A percentile compares a stretch with the other conserved stretches of the same genome.
These are phyloP conservation scores for Ceratocystis harringtonii DNA, from an alignment of 2,329 filamentous ascomycete species.

Conservation along the genomic window DNA sequence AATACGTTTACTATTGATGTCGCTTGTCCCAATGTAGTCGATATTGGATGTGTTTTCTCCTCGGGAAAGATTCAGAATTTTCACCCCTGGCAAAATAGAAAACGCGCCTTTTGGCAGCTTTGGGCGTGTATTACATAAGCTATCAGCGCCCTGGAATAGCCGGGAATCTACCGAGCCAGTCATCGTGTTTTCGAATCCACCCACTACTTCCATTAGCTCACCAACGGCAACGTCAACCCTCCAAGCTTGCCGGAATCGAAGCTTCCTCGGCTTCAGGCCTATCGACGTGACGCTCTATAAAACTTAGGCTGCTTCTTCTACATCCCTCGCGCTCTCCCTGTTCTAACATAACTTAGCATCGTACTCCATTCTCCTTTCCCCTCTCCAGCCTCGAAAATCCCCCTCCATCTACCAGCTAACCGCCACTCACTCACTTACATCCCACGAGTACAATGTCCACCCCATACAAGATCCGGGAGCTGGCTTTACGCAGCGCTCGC, in stretches of 20 bases:
- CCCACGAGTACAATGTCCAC: not conserved
- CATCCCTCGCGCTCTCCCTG: not conserved
- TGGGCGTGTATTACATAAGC: too few relatives aligned
- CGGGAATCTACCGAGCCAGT: too few relatives aligned
- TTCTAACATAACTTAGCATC: not conserved
- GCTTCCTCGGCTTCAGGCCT: too few relatives aligned
- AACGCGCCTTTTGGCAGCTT: too few relatives aligned
- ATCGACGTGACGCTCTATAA: too few relatives aligned
- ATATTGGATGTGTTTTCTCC: not conserved
- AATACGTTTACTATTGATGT: not conserved
- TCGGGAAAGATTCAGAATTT: not conserved
- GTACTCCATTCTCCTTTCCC: not conserved
- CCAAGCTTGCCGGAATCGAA: too few relatives aligned
- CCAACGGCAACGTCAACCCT: too few relatives aligned
- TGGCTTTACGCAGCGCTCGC: not conserved
- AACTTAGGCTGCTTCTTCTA: not conserved
- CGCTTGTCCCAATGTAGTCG: not conserved
- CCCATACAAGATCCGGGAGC: not conserved
- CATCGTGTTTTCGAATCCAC: too few relatives aligned
- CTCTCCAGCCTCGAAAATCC: not conserved
- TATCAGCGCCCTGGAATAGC: too few relatives aligned
- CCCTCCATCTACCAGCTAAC: not conserved
- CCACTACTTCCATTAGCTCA: too few relatives aligned
- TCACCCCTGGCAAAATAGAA: not conserved
- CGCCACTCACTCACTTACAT: not conserved